Percentiles rank a stretch among this genome's conserved stretches.
These are phyloP conservation scores for Coprinellus aureogranulatus DNA, from an alignment of 768 basidiomycete genomes.

Conservation along the genomic window DNA sequence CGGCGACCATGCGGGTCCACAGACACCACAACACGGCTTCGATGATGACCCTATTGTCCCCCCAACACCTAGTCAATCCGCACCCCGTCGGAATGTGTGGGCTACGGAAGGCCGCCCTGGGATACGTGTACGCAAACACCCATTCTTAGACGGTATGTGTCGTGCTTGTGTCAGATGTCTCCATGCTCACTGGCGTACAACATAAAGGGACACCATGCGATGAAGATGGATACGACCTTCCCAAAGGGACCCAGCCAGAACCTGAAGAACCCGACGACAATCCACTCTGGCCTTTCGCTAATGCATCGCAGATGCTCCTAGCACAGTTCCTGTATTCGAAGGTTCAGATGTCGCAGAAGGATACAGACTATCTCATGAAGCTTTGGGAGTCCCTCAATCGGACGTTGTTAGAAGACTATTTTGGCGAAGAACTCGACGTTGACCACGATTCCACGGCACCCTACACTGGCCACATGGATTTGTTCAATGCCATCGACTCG, in stretches of 20 bases:
- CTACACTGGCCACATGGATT: conserved; percentile 26
- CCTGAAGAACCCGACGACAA: not conserved
- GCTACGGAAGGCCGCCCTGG: not conserved
- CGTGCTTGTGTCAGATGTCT: not conserved
- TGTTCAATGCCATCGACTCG: conserved; percentile 33
- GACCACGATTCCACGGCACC: conserved; percentile 21
- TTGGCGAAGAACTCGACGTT: conserved; percentile 16
- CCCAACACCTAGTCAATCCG: not conserved
- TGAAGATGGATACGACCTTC: not conserved
- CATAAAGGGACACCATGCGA: not conserved
- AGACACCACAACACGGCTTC: no score
- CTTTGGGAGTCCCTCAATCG: conserved; percentile 4
- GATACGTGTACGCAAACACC: not conserved
- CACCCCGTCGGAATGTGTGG: not conserved
- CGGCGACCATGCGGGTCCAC: no score
- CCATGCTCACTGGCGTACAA: not conserved
- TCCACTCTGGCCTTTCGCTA: not conserved
- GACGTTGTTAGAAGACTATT: not conserved
- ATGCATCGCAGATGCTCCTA: conserved; percentile 9
- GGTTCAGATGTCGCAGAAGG: conserved; percentile 14
- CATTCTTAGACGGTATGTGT: not conserved
- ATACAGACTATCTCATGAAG: conserved; percentile 22
- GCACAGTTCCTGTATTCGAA: conserved; percentile 18
- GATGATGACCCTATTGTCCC: not conserved
- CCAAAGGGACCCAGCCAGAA: not conserved